A percentile compares a stretch with the other conserved stretches of the same genome.
These are phyloP conservation scores for Talaromyces atroroseus DNA, from an alignment of 2,329 filamentous ascomycete species.

Conservation along the genomic window DNA sequence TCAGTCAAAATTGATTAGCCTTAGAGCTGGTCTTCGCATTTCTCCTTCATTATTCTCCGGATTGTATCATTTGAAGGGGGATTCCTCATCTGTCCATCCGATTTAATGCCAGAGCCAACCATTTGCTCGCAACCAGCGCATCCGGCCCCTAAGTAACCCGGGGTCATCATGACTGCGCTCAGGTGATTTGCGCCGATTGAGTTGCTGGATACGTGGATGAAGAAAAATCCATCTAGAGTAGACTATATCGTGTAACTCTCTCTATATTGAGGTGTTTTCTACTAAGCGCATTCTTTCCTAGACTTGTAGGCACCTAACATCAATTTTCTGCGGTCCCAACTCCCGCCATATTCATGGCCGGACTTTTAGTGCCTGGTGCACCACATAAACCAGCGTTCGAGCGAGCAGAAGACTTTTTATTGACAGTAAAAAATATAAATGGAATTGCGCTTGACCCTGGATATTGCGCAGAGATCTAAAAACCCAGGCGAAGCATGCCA, in stretches of 20 bases:
- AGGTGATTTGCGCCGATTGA: conserved; percentile 12
- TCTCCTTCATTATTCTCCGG: not conserved
- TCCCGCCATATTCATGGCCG: not conserved
- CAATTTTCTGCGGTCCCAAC: not conserved
- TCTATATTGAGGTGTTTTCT: not conserved
- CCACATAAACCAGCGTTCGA: not conserved
- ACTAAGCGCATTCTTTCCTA: not conserved
- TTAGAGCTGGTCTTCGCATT: not conserved
- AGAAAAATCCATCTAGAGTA: not conserved
- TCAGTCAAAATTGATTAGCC: not conserved
- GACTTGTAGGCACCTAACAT: not conserved
- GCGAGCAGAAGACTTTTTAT: not conserved
- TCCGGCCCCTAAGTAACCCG: conserved; percentile 6
- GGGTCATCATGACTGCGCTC: conserved; percentile 10
- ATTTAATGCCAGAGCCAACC: conserved; percentile 5
- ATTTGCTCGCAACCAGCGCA: conserved; percentile 10
- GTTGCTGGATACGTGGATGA: not conserved
- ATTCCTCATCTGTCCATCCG: conserved; percentile 3
- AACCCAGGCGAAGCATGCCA: not conserved
- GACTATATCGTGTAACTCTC: not conserved
- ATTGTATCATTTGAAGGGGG: not conserved
- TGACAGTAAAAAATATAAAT: not conserved
- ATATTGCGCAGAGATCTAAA: not conserved
- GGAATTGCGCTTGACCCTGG: not conserved
- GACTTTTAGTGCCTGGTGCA: not conserved